Conservation (phyloP, 495 filamentous ascomycete species). For the Aspergillus incahuasiensis region DNA sequence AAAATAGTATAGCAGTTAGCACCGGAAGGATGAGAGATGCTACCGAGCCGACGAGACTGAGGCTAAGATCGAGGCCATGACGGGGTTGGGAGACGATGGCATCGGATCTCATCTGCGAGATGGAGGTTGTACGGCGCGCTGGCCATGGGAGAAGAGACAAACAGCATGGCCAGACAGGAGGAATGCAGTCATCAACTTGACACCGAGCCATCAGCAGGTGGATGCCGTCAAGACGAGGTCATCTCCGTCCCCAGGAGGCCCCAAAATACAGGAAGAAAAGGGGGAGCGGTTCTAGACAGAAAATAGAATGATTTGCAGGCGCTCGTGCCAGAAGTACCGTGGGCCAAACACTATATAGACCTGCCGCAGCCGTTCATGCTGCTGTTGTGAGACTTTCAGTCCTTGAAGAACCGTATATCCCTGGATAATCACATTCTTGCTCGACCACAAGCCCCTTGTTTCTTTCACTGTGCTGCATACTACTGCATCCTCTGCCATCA, state of each 20-base stretch:
- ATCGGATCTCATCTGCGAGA: background rate
- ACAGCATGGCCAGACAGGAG: too few species aligned
- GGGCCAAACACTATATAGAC: background rate
- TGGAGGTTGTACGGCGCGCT: background rate
- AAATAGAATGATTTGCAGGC: background rate
- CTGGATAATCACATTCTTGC: constrained; percentile 6
- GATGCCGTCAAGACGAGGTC: constrained; percentile 1
- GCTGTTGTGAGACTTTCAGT: constrained; percentile 1
- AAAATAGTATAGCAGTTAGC: background rate
- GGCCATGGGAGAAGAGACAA: background rate
- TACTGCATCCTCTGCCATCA: background rate
- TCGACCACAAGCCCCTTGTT: constrained; percentile 4
- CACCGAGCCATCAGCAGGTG: background rate
- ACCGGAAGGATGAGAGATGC: background rate
- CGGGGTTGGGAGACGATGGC: background rate
- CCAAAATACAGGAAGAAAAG: constrained; percentile 2
- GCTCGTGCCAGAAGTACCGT: constrained; percentile 7
- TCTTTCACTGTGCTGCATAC: background rate
- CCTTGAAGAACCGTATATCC: background rate
- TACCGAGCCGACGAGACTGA: background rate
- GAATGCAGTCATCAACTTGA: background rate
- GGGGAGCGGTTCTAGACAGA: background rate
- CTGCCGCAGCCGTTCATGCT: background rate
- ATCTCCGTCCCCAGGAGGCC: constrained; percentile 1
- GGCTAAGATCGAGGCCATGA: constrained; percentile 1